Conservation (phyloP, 129 eudicot genomes). For the Ambrosia trifida region DNA sequence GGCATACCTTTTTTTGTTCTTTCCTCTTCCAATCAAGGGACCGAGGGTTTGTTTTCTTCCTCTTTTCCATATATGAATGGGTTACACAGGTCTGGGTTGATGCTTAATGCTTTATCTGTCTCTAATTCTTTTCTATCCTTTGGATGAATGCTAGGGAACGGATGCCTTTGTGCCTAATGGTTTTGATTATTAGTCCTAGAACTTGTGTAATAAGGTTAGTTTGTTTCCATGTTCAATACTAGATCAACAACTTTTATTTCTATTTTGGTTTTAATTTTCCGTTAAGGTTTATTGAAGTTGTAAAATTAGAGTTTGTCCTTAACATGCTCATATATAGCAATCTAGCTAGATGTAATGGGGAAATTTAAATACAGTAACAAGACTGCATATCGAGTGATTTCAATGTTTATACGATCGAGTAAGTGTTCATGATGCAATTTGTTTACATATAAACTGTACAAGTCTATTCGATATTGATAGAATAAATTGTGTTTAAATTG, state of each 20-base stretch:
- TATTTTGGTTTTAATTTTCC: background rate
- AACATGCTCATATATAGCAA: too few relatives aligned
- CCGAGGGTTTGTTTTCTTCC: constrained; percentile 52
- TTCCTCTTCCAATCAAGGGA: constrained; percentile 96
- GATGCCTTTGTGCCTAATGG: constrained; percentile 96
- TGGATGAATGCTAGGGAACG: constrained; percentile 61
- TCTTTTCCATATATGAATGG: background rate
- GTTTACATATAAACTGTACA: too few relatives aligned
- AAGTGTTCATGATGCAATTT: too few relatives aligned
- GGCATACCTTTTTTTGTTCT: constrained; percentile 92
- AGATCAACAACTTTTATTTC: background rate
- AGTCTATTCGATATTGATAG: too few relatives aligned
- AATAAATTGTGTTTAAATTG: too few relatives aligned
- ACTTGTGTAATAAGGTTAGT: constrained; percentile 85
- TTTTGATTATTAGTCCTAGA: constrained; percentile 80
- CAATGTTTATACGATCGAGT: too few relatives aligned
- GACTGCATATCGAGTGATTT: too few relatives aligned
- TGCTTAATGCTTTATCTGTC: background rate
- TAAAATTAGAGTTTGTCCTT: too few relatives aligned
- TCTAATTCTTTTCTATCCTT: constrained; percentile 18
- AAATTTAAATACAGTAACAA: too few relatives aligned
- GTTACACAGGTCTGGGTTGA: background rate
- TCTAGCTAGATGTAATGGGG: too few relatives aligned
- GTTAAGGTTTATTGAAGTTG: too few relatives aligned
- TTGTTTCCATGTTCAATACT: constrained; percentile 5